Conservation (phyloP, 768 basidiomycete genomes). For the Sistotremastrum niveocremeum region DNA sequence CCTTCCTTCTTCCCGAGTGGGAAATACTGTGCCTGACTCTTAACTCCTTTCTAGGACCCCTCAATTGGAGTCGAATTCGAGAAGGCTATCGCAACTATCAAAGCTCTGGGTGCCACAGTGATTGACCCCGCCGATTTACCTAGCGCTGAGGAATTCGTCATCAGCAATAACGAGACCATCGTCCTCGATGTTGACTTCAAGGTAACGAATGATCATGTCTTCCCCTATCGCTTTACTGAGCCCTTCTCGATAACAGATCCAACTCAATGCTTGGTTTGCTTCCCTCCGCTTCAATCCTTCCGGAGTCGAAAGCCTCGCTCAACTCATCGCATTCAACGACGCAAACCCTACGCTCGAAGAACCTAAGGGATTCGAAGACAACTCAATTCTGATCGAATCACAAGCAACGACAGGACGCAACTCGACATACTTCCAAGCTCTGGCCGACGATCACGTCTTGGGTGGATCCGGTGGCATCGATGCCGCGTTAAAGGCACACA, state of each 20-base stretch:
- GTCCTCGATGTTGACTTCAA: slow-evolving; percentile 11
- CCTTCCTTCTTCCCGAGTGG: neutral
- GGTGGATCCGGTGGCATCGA: slow-evolving; percentile 23
- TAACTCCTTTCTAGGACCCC: slow-evolving; percentile 14
- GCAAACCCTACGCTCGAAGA: slow-evolving; percentile 8
- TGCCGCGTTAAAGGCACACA: slow-evolving; percentile 16
- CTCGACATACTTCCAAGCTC: slow-evolving; percentile 15
- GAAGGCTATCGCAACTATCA: slow-evolving; percentile 23
- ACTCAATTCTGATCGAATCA: slow-evolving; percentile 2
- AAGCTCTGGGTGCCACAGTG: slow-evolving; percentile 24
- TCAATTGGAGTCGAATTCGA: slow-evolving; percentile 26
- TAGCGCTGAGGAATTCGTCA: slow-evolving; percentile 20
- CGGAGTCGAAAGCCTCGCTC: slow-evolving; percentile 12
- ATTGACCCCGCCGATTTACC: slow-evolving; percentile 13
- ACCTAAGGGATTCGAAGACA: slow-evolving; percentile 4
- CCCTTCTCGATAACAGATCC: neutral
- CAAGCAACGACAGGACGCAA: neutral
- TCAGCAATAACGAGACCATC: slow-evolving; percentile 10
- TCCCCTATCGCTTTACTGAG: neutral
- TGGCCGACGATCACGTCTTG: slow-evolving; percentile 18
- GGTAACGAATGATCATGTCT: slow-evolving; percentile 1
- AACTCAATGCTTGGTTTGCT: slow-evolving; percentile 12
- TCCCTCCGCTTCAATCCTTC: slow-evolving; percentile 12
- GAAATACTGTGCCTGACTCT: neutral
- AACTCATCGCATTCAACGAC: slow-evolving; percentile 11